Conservation (phyloP, 495 filamentous ascomycete species). For the Hypoxylon cercidicola region DNA sequence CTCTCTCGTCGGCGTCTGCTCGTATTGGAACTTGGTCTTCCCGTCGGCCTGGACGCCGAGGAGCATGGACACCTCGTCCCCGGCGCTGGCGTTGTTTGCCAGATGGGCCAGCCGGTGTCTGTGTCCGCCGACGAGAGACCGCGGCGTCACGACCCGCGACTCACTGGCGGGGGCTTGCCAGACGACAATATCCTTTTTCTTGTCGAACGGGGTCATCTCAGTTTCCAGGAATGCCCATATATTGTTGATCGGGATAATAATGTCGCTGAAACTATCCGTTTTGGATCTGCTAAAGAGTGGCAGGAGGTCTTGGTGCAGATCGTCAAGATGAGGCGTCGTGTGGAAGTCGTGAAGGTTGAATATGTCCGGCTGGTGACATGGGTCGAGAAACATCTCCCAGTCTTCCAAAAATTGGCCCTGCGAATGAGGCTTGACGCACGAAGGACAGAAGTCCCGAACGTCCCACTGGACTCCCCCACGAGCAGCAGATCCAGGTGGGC, state of each 20-base stretch:
- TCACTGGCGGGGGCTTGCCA: conserved; percentile 68
- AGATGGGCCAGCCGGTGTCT: conserved; percentile 71
- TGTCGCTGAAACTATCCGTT: conserved; percentile 68
- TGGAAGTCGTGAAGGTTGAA: conserved; percentile 77
- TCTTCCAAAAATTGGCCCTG: conserved; percentile 71
- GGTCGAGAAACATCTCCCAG: conserved; percentile 70
- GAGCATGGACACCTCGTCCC: conserved; percentile 51
- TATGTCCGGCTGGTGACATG: conserved; percentile 85
- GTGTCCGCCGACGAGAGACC: conserved; percentile 54
- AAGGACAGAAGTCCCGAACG: conserved; percentile 66
- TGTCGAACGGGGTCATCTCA: conserved; percentile 55
- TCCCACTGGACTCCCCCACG: conserved; percentile 64
- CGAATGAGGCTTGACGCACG: conserved; percentile 73
- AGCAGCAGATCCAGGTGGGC: conserved; percentile 67
- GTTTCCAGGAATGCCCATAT: conserved; percentile 70
- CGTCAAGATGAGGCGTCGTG: conserved; percentile 70
- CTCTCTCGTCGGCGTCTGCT: conserved; percentile 42
- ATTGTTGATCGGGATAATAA: conserved; percentile 85
- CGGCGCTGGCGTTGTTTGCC: conserved; percentile 60
- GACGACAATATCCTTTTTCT: conserved; percentile 65
- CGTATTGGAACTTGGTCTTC: conserved; percentile 48
- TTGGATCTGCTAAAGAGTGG: conserved; percentile 82
- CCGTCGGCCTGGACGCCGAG: conserved; percentile 41
- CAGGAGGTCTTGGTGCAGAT: conserved; percentile 68
- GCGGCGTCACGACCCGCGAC: conserved; percentile 45